Evolutionary conservation across 768 basidiomycete species (phyloP).

Genomic region (Rhizopogon rudus): DNA sequence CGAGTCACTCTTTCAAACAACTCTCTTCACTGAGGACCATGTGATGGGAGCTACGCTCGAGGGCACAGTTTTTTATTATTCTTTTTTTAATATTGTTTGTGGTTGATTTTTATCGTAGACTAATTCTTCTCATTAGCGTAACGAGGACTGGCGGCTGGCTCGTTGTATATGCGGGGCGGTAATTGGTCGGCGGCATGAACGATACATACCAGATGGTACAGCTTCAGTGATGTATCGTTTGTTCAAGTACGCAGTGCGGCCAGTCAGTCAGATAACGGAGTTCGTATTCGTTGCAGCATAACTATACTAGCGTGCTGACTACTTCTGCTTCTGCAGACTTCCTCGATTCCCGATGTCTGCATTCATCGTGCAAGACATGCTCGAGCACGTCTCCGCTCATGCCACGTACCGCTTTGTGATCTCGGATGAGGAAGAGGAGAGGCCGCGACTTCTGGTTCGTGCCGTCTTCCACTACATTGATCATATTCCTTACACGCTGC

Average conservation of each 20-base stretch:
- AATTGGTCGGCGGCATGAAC: conserved; percentile 65
- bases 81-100: conserved; percentile 4
- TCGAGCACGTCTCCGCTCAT: conserved; percentile 86
- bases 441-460: conserved; percentile 72
- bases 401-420: conserved; percentile 91
- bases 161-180: conserved; percentile 84
- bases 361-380: conserved; percentile 91
- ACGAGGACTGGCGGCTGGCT: conserved; percentile 59
- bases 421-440: conserved; percentile 82
- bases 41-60: conserved; percentile 87
- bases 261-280: conserved; percentile 57
- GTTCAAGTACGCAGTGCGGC: conserved; percentile 81
- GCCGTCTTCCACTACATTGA: not conserved
- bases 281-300: conserved; percentile 34
- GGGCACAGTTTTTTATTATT: conserved; percentile 49
- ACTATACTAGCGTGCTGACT: not conserved
- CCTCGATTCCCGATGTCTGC: conserved; percentile 64
- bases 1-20: conserved; percentile 72
- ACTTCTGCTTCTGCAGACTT: conserved; percentile 19
- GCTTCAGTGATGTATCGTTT: conserved; percentile 55
- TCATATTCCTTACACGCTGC: not conserved
- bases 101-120: conserved; percentile 15
- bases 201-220: conserved; percentile 26
- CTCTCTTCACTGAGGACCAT: conserved; percentile 68
- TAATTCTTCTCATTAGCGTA: conserved; percentile 33